Evolutionary conservation across 768 basidiomycete species (phyloP), one percentile per base, ranked within the genome.

Genomic region (Russula sp.): DNA sequence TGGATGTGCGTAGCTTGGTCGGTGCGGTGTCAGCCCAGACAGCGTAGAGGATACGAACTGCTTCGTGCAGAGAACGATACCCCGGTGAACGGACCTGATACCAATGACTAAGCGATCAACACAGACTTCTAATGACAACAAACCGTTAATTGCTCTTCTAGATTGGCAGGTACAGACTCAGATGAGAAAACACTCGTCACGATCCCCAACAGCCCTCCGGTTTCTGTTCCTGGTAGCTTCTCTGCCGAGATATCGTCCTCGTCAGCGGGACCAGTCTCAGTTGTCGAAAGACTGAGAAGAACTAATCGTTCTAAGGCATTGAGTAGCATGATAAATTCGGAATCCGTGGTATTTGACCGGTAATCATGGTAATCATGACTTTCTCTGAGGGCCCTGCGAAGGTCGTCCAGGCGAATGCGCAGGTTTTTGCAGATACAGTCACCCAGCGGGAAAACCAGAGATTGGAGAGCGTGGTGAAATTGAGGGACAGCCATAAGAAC

Each of bases 171-270:
- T 10, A 76, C 70, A 40, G 77, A 80, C n/a, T 94, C 91, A 0
- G 85, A 84, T 48, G 89, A 84, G 71, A 99, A 95, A 2, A 98
- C 95, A 61, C 86, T 91, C 2, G 94, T 94, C 57, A 99, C 88
- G 70, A 93, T 90, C 10, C 94, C 93, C 0, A 98, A 79, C 13
- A 98, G 75, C 1, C 94, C 88, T 71, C 82, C 80, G 10, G 79
- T 78, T 67, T 87, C 86, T 20, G 63, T 22, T 48, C 78, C 72
- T 2, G 75, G 77, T 26, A 73, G 69, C 69, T 84, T 90, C 68
- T 87, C 91, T 20, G 78, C 71, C 0, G 71, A 69, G 14, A 74
- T 69, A 16, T 76, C 75, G 10, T 90, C 89, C 20, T 89, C 88
- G 20, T 88, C 86, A 1, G 78, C 75, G 9, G 77, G 75, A 36